These are phyloP conservation scores for Blastobotrys raffinosifermentans DNA, from an alignment of 1,139 yeast species.

Conservation along the genomic window DNA sequence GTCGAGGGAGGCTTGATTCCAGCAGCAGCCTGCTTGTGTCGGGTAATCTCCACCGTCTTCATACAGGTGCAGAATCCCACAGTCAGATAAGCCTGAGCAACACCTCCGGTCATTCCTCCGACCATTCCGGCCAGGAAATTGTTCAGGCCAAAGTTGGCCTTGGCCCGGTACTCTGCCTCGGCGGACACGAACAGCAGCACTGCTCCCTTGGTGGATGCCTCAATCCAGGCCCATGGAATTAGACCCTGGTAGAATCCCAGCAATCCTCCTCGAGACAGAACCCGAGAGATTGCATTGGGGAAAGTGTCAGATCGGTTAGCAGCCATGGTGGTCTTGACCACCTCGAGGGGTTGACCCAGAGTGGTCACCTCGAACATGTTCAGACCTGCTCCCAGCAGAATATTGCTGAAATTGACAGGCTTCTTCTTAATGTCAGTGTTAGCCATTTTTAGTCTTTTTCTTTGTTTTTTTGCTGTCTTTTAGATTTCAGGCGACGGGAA, in stretches of 20 bases:
- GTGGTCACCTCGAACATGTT: slow-evolving; percentile 92
- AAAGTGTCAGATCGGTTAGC: slow-evolving; percentile 77
- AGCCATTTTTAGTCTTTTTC: too few species aligned
- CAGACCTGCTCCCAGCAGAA: slow-evolving; percentile 87
- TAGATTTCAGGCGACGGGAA: too few species aligned
- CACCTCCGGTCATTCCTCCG: slow-evolving; percentile 94
- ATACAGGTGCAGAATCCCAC: slow-evolving; percentile 98
- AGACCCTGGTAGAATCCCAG: slow-evolving; percentile 93
- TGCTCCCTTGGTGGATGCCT: slow-evolving; percentile 98
- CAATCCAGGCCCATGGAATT: slow-evolving; percentile 99
- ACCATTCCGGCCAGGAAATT: slow-evolving; percentile 83
- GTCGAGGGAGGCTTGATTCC: slow-evolving; percentile 72
- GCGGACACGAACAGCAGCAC: slow-evolving; percentile 90
- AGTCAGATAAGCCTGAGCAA: slow-evolving; percentile 91
- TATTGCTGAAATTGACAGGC: slow-evolving; percentile 83
- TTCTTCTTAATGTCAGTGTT: slow-evolving; percentile 64
- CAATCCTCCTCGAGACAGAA: slow-evolving; percentile 91
- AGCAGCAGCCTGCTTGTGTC: slow-evolving; percentile 69
- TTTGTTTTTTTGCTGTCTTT: too few species aligned
- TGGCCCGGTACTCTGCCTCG: slow-evolving; percentile 80
- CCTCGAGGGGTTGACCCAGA: slow-evolving; percentile 95
- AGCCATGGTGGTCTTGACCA: slow-evolving; percentile 92
- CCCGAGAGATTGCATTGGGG: slow-evolving; percentile 60
- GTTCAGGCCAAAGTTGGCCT: slow-evolving; percentile 51
- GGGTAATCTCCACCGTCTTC: slow-evolving; percentile 96